Percentiles rank a stretch among this genome's conserved stretches.
These are phyloP conservation scores for Neolecta irregularis DNA, from an alignment of 1,139 yeast genomes.

Conservation along the genomic window DNA sequence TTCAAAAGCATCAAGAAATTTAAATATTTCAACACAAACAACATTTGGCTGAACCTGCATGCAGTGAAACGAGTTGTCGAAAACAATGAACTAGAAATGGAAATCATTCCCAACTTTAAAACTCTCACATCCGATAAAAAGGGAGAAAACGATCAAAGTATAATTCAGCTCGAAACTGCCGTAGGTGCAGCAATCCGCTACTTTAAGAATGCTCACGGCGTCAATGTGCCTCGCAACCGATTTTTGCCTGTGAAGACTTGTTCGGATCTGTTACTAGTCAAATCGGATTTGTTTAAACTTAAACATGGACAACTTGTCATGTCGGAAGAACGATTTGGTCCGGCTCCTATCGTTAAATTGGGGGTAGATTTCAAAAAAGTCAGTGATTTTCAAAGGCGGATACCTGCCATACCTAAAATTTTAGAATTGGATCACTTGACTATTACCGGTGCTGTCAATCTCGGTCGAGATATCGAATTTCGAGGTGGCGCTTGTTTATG, in stretches of 20 bases:
- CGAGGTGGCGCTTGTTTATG: constrained; percentile 34
- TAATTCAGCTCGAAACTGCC: constrained; percentile 92
- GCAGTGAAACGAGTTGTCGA: constrained; percentile 90
- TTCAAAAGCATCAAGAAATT: constrained; percentile 94
- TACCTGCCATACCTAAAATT: constrained; percentile 91
- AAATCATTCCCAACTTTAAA: constrained; percentile 89
- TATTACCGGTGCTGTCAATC: constrained; percentile 85
- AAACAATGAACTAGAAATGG: constrained; percentile 66
- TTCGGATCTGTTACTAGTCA: constrained; percentile 83
- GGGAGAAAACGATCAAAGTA: constrained; percentile 35
- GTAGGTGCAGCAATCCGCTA: constrained; percentile 98
- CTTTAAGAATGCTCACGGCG: constrained; percentile 91
- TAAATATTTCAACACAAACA: constrained; percentile 94
- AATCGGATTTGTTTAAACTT: constrained; percentile 84
- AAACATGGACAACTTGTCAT: constrained; percentile 83
- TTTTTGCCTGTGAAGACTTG: constrained; percentile 97
- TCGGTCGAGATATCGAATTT: constrained; percentile 80
- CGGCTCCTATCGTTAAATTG: constrained; percentile 86
- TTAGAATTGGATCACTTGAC: constrained; percentile 93
- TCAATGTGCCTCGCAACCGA: constrained; percentile 93
- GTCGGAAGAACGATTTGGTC: constrained; percentile 76
- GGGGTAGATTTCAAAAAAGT: constrained; percentile 96
- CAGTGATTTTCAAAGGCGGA: constrained; percentile 73
- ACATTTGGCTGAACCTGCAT: constrained; percentile 89
- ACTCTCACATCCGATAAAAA: constrained; percentile 37